A percentile compares a stretch with the other conserved stretches of the same genome.
Evolutionary conservation across 2,329 filamentous ascomycete species (phyloP).

Genomic region (Aspergillus caelatus): DNA sequence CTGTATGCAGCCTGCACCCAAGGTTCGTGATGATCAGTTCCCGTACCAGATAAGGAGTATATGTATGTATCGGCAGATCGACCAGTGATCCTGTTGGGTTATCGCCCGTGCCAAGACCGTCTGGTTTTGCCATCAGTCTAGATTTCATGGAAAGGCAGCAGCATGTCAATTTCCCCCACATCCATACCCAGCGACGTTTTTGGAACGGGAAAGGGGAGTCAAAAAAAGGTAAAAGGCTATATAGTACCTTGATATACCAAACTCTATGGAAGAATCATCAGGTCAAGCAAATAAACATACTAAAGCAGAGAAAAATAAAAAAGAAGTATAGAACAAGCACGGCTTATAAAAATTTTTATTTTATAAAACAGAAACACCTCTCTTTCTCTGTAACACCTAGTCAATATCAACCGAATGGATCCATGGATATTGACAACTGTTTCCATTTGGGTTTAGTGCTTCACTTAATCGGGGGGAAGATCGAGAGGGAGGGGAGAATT

Average conservation of each 20-base stretch:
- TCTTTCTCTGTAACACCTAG: background rate
- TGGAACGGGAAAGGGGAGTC: background rate
- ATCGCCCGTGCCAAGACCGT: background rate
- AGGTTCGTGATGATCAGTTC: background rate
- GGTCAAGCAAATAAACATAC: background rate
- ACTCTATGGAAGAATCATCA: background rate
- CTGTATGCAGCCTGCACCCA: background rate
- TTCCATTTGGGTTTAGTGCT: background rate
- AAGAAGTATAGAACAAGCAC: background rate
- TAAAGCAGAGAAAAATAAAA: background rate
- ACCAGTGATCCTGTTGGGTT: background rate
- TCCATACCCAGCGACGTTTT: background rate
- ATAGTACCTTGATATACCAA: background rate
- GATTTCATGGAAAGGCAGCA: background rate
- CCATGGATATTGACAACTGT: background rate
- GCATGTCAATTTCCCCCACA: background rate
- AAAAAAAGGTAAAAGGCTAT: background rate
- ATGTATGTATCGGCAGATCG: conserved; percentile 6
- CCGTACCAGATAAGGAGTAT: background rate
- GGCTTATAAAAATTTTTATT: background rate
- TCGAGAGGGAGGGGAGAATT: background rate
- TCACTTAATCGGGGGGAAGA: background rate
- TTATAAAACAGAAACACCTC: background rate
- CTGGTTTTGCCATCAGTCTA: conserved; percentile 2
- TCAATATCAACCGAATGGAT: background rate